phyloP scores from a whole-genome alignment of 805 yeast species.

The Candida suzukii region DNA sequence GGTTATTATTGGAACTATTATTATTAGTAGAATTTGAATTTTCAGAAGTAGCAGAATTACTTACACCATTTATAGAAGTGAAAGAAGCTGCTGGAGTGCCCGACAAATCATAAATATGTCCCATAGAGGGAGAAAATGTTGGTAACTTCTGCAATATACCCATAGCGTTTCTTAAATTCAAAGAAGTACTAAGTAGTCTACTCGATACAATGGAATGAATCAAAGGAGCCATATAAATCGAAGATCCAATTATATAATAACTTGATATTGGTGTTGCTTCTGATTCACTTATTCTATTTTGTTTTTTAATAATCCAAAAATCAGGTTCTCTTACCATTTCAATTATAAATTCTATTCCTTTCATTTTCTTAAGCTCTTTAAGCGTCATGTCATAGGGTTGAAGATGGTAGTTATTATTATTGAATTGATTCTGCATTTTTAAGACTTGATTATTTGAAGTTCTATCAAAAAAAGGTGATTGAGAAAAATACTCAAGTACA shows the following conservation, averaged over 20 bases:
- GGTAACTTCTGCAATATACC: conserved; percentile 40
- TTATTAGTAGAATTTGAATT: not conserved
- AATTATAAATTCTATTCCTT: conserved; percentile 79
- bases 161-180: conserved; percentile 39
- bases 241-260: conserved; percentile 86
- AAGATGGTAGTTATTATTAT: conserved; percentile 33
- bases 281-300: conserved; percentile 49
- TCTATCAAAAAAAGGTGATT: conserved; percentile 92
- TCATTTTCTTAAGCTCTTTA: conserved; percentile 63
- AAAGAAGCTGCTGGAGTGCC: not conserved
- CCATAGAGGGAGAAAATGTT: conserved; percentile 52
- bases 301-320: conserved; percentile 86
- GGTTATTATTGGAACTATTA: too few relatives aligned
- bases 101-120: conserved; percentile 37
- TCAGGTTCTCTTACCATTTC: conserved; percentile 79
- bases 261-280: conserved; percentile 56
- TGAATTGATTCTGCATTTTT: conserved; percentile 91
- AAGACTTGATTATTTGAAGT: conserved; percentile 91
- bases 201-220: conserved; percentile 67
- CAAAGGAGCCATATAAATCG: conserved; percentile 84
- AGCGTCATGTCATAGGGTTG: conserved; percentile 24
- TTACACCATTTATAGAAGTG: not conserved
- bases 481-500: conserved; percentile 87
- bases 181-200: conserved; percentile 49
- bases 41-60: conserved; percentile 2